Percentiles rank a stretch among this genome's conserved stretches.
Evolutionary conservation across 305 asterid genomes (phyloP).

Genomic region (Salvia sclarea): DNA sequence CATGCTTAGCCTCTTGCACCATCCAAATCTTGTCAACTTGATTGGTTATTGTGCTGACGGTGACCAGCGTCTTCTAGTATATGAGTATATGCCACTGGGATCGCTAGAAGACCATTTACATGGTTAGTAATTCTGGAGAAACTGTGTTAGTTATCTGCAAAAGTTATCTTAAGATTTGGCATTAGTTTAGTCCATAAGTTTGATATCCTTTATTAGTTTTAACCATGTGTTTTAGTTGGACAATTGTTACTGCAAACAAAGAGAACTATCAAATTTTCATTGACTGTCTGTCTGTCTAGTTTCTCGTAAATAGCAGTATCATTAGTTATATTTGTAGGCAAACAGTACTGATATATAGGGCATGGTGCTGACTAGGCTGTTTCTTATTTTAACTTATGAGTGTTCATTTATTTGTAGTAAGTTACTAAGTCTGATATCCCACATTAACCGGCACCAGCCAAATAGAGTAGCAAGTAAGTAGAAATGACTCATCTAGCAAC

Average conservation of each 20-base stretch:
- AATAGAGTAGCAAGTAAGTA: not conserved
- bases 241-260: not conserved
- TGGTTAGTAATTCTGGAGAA: constrained; percentile 52
- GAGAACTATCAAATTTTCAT: not conserved
- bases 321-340: not conserved
- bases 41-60: constrained; percentile 95
- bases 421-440: no score
- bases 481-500: not conserved
- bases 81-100: constrained; percentile 93
- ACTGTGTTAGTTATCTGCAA: constrained; percentile 15
- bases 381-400: no score
- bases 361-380: no score
- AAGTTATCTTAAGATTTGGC: not conserved
- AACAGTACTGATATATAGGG: not conserved
- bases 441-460: no score
- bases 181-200: not conserved
- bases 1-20: constrained; percentile 92
- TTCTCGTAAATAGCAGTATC: not conserved
- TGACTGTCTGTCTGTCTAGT: not conserved
- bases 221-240: not conserved
- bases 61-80: constrained; percentile 89
- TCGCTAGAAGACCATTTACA: constrained; percentile 92
- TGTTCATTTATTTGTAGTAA: no score
- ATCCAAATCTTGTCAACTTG: constrained; percentile 83
- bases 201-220: constrained; percentile 14